Base-by-base conservation (phyloP, 2,329 filamentous ascomycete species). In the Coniochaeta sp. region DNA sequence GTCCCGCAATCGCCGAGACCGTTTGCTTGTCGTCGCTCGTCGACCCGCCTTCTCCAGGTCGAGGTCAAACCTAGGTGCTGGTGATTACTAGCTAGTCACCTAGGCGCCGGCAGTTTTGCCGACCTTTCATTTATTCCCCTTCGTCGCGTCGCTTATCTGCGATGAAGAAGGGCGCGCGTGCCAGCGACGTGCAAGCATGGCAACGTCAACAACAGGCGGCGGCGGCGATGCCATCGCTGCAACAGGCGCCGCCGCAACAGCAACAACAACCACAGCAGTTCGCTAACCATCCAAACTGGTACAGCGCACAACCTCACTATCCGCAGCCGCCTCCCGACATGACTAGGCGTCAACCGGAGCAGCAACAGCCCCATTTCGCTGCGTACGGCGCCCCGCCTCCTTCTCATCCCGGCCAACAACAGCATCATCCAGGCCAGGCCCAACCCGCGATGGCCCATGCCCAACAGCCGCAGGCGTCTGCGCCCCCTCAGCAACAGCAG, bases 221-320 rank as follows among this genome's bases (percentile, higher is more conserved):
- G 55, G 38, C 61, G 49, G 54, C 60, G 52, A 62, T 64, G 60
- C 56, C 63, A 52, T 55, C 61, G 59, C 65, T 45, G 59, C 64
- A 59, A 58, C 68, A 66, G 53, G 63, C 63, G 16, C 67, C 67
- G 33, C 65, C 63, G 49, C 60, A 60, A 48, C 63, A 63, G 47
- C 60, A 64, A 30, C 65, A 67, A 52, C 63, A 67, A 38, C 67
- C 71, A 42, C 49, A 54, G 28, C 40, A 35, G 16, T 38, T 51
- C 28, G 45, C 45, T 47, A 47, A 47, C n/a, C 45, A 47, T 13
- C 7, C 45, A 18, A 28, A 28, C 18, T 47, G 45, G 45, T 47
- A 47, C n/a, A 47, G 45, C 45, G 14, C 45, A 20, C 9, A 14
- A 14, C 45, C 14, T 4, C 27, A 47, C 24, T 31, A 28, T n/a